Percentiles rank a stretch among this genome's conserved stretches.
Conservation (phyloP, 2,329 filamentous ascomycete species). For the Chaetomium globosum region DNA sequence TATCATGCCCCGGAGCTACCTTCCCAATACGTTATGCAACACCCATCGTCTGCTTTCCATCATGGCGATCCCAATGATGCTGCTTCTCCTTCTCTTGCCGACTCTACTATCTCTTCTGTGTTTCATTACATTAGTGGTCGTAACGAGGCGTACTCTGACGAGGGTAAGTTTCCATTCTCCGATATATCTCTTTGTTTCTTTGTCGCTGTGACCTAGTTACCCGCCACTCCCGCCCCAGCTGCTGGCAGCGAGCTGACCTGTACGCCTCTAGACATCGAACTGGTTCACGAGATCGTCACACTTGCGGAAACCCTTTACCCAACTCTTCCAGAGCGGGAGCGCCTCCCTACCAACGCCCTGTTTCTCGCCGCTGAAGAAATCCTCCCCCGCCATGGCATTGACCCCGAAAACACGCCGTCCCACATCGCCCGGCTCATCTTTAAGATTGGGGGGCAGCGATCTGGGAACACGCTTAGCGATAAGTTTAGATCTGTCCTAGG, state of each 20-base stretch:
- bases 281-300: constrained; percentile 75
- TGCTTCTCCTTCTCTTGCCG: constrained; percentile 3
- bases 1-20: constrained; percentile 16
- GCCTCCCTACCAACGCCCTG: constrained; percentile 73
- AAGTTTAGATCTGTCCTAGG: constrained; percentile 70
- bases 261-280: constrained; percentile 67
- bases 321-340: constrained; percentile 60
- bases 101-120: constrained; percentile 26
- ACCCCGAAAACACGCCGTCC: constrained; percentile 71
- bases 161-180: constrained; percentile 20
- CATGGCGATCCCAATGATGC: constrained; percentile 1
- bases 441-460: constrained; percentile 69
- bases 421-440: constrained; percentile 78
- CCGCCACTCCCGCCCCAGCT: background rate
- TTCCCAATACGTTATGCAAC: constrained; percentile 19
- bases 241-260: constrained; percentile 15
- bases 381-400: constrained; percentile 68
- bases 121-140: constrained; percentile 31
- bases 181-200: background rate
- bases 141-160: constrained; percentile 50
- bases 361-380: constrained; percentile 80
- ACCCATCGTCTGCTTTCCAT: constrained; percentile 1
- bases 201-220: background rate
- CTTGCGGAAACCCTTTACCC: constrained; percentile 68
- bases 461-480: constrained; percentile 61